Percentiles rank a stretch among this genome's conserved stretches.
Evolutionary conservation across 495 filamentous ascomycete species (phyloP).

Genomic region (Jackrogersella minutella): DNA sequence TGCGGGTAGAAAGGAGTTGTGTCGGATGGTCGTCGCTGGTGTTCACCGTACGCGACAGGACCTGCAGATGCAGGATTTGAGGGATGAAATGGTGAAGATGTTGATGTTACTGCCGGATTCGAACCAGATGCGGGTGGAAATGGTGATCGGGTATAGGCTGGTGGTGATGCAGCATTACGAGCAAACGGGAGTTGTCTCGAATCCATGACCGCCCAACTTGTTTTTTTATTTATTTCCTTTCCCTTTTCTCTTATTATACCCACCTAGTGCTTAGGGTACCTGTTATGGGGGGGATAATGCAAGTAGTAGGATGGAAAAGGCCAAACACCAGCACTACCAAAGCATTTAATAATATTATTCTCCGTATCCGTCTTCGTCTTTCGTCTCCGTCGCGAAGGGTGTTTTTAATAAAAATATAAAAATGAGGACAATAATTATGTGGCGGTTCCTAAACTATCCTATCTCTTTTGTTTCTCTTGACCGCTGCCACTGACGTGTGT

Average conservation of each 20-base stretch:
- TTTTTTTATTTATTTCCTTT: conserved; percentile 5
- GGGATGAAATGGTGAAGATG: conserved; percentile 38
- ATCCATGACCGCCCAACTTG: conserved; percentile 34
- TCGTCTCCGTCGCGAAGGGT: conserved; percentile 18
- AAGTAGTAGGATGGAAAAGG: conserved; percentile 20
- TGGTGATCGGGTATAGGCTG: conserved; percentile 46
- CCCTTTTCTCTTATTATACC: no score
- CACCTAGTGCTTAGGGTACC: conserved; percentile 32
- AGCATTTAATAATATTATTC: no score
- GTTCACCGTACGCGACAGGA: conserved; percentile 52
- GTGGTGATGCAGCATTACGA: conserved; percentile 46
- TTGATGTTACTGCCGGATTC: conserved; percentile 25
- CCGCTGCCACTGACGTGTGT: conserved; percentile 7
- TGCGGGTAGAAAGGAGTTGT: conserved; percentile 53
- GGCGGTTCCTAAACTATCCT: conserved; percentile 1
- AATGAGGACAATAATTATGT: not conserved
- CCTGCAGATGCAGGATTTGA: conserved; percentile 43
- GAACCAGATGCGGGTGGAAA: conserved; percentile 44
- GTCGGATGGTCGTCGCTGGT: conserved; percentile 60
- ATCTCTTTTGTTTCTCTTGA: conserved; percentile 10
- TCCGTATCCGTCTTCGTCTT: not conserved
- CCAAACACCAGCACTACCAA: conserved; percentile 4
- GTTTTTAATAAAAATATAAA: not conserved
- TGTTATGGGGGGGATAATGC: conserved; percentile 25
- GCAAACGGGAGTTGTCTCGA: conserved; percentile 48